Percentiles rank a stretch among this genome's conserved stretches.
Evolutionary conservation across 495 filamentous ascomycete genomes (phyloP).

Genomic region (Penicillium atrosanguineum): DNA sequence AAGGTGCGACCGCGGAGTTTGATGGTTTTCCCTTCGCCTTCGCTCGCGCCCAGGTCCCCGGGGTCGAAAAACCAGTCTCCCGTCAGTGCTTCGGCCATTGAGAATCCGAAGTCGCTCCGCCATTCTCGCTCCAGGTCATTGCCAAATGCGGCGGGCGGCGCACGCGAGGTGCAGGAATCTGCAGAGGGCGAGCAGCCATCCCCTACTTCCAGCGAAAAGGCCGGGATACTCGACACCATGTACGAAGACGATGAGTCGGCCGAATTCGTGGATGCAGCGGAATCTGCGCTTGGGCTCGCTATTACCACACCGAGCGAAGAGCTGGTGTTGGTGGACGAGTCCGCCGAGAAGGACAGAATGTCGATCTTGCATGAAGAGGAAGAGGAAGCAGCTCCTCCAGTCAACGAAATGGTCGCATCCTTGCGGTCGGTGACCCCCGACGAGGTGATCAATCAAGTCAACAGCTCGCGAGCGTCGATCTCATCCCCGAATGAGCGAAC

Average conservation of each 20-base stretch:
- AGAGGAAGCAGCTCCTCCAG: conserved; percentile 16
- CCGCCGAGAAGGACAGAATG: conserved; percentile 20
- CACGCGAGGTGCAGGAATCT: conserved; percentile 19
- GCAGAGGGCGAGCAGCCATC: conserved; percentile 21
- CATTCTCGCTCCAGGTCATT: conserved; percentile 56
- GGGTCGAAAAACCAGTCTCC: conserved; percentile 33
- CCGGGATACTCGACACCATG: conserved; percentile 40
- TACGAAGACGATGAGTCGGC: conserved; percentile 41
- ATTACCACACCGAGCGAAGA: conserved; percentile 19
- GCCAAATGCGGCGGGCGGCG: conserved; percentile 36
- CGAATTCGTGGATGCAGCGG: conserved; percentile 28
- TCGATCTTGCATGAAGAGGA: conserved; percentile 26
- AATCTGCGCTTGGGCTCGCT: conserved; percentile 20
- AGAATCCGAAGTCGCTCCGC: conserved; percentile 19
- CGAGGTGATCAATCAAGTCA: conserved; percentile 18
- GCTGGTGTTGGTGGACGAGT: conserved; percentile 7
- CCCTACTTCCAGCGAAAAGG: conserved; percentile 34
- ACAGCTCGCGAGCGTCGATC: conserved; percentile 21
- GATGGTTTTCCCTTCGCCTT: conserved; percentile 47
- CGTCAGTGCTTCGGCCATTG: conserved; percentile 25
- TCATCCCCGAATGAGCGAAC: conserved; percentile 23
- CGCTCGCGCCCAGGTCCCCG: conserved; percentile 31
- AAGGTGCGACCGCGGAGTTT: conserved; percentile 63
- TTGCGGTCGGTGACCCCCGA: conserved; percentile 18
- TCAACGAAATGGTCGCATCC: conserved; percentile 22